Evolutionary conservation across 768 basidiomycete species (phyloP).

Genomic region (Kwoniella dendrophila): DNA sequence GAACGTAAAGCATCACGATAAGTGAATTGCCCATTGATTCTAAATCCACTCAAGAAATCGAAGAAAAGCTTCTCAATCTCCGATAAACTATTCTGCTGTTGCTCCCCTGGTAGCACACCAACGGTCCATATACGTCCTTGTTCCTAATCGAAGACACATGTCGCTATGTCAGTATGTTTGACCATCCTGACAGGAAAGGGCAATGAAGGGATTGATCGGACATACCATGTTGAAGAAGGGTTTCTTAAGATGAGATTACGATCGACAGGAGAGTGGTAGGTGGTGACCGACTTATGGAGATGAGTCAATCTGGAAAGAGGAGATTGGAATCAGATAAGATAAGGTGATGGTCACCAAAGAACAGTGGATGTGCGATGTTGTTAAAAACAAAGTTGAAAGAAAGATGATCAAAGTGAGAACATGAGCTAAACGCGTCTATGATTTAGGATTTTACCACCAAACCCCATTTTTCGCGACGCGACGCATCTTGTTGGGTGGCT

Average conservation of each 20-base stretch:
- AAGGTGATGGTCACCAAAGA: no score
- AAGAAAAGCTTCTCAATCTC: constrained; percentile 77
- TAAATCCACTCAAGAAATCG: constrained; percentile 84
- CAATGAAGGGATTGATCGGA: background rate
- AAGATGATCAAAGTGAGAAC: constrained; percentile 16
- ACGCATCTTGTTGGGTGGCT: constrained; percentile 13
- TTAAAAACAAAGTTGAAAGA: background rate
- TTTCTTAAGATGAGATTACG: background rate
- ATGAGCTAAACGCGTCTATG: constrained; percentile 27
- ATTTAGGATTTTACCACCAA: background rate
- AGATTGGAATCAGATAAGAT: no score
- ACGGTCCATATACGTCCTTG: constrained; percentile 26
- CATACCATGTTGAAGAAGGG: constrained; percentile 11
- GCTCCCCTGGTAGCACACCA: constrained; percentile 19
- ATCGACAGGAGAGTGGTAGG: background rate
- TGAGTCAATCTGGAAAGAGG: background rate
- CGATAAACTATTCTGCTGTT: constrained; percentile 68
- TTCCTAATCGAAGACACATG: constrained; percentile 3
- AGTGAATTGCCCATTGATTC: constrained; percentile 85
- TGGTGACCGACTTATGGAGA: background rate
- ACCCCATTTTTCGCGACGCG: constrained; percentile 7
- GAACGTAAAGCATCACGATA: constrained; percentile 89
- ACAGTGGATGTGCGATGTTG: no score
- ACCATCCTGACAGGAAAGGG: background rate
- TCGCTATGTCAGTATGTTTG: background rate